A percentile compares a stretch with the other conserved stretches of the same genome.
phyloP scores from a whole-genome alignment of 106 monocot genomes.

The Narthecium ossifragum region DNA sequence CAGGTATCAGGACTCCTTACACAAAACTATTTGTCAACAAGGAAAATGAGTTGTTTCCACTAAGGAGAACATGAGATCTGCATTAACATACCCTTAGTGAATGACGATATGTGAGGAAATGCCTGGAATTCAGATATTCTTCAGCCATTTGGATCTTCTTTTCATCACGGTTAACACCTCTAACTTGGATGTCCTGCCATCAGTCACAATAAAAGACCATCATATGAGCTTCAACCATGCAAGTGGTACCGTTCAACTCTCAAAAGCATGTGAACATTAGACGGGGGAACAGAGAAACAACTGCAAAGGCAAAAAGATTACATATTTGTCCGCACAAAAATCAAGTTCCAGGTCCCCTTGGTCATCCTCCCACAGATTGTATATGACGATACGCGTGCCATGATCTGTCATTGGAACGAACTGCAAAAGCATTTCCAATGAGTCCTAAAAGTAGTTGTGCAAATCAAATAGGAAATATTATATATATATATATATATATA shows the following conservation, averaged over 20 bases:
- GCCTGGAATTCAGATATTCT: constrained; percentile 75
- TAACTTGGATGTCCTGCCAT: constrained; percentile 89
- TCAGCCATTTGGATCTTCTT: constrained; percentile 81
- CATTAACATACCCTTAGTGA: constrained; percentile 89
- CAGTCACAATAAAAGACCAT: no score
- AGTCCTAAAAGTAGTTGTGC: no score
- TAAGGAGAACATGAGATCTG: no score
- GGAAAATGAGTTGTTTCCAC: no score
- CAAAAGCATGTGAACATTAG: no score
- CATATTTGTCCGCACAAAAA: constrained; percentile 60
- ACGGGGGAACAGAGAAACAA: constrained; percentile 10
- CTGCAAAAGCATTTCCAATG: constrained; percentile 31
- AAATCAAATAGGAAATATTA: no score
- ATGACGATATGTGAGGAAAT: constrained; percentile 85
- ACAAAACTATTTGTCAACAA: no score
- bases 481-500: no score
- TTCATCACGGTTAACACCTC: constrained; percentile 87
- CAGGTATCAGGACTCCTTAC: no score
- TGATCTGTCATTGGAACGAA: constrained; percentile 49
- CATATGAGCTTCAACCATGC: no score
- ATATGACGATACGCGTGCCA: constrained; percentile 84
- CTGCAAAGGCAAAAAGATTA: no score
- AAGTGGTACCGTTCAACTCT: no score
- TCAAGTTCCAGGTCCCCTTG: constrained; percentile 88
- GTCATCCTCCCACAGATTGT: constrained; percentile 94